These are phyloP conservation scores for Spraguea lophii DNA, from an alignment of 371 early-diverging fungal genomes.

Conservation along the genomic window DNA sequence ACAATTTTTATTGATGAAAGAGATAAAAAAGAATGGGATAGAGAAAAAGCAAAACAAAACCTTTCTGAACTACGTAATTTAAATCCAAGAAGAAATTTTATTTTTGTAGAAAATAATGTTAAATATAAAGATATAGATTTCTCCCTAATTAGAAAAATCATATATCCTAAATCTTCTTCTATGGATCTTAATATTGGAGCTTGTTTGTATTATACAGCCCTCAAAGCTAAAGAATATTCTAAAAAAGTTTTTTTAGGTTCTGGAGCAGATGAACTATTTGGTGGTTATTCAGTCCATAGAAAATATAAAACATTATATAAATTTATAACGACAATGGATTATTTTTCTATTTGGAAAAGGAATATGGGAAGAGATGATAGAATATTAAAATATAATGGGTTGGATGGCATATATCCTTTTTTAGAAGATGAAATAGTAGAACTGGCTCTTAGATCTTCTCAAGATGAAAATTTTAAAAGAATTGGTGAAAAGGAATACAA, in stretches of 20 bases:
- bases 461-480: not conserved
- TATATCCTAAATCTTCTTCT: slow-evolving; percentile 16
- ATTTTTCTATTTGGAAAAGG: slow-evolving; percentile 15
- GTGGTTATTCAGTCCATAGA: slow-evolving; percentile 31
- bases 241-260: slow-evolving; percentile 19
- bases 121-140: slow-evolving; percentile 3
- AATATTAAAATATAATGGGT: slow-evolving; percentile 9
- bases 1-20: slow-evolving; percentile 14
- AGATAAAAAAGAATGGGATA: slow-evolving; percentile 10
- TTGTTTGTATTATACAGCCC: slow-evolving; percentile 16
- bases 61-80: slow-evolving; percentile 6
- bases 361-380: slow-evolving; percentile 35
- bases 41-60: slow-evolving; percentile 2
- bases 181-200: slow-evolving; percentile 36
- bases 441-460: slow-evolving; percentile 2
- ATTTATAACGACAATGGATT: slow-evolving; percentile 3
- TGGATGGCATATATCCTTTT: slow-evolving; percentile 30
- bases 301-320: not conserved
- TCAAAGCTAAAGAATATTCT: slow-evolving; percentile 7
- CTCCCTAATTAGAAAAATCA: slow-evolving; percentile 5
- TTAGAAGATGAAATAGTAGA: slow-evolving; percentile 18
- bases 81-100: slow-evolving; percentile 3
- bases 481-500: not conserved
- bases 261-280: slow-evolving; percentile 40
- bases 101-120: slow-evolving; percentile 25